phyloP scores from a whole-genome alignment of 805 yeast genomes.

The Hyphopichia homilentoma region DNA sequence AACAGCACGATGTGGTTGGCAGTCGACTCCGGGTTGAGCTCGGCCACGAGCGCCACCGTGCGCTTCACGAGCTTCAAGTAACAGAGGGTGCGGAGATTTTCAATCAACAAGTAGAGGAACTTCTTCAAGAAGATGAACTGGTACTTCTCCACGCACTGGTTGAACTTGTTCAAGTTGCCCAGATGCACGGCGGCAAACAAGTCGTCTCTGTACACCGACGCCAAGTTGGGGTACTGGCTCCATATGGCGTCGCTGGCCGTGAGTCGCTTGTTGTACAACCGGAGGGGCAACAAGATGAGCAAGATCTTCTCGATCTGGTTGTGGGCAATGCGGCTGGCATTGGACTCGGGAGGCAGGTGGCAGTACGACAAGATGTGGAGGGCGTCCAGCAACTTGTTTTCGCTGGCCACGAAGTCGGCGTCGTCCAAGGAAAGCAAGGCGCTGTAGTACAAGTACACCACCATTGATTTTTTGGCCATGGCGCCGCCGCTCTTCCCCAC shows the following conservation, averaged over 20 bases:
- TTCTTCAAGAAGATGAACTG: conserved; percentile 52
- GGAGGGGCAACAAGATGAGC: conserved; percentile 60
- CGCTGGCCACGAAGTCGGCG: conserved; percentile 52
- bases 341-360: conserved; percentile 7
- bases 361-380: conserved; percentile 28
- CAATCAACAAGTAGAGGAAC: conserved; percentile 58
- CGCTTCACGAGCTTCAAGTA: conserved; percentile 49
- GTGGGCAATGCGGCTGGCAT: conserved; percentile 20
- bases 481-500: conserved; percentile 29
- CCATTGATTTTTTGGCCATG: conserved; percentile 40
- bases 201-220: conserved; percentile 39
- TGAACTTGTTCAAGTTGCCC: conserved; percentile 59
- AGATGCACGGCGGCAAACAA: conserved; percentile 44
- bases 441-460: conserved; percentile 64
- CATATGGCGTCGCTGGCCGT: conserved; percentile 45
- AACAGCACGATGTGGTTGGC: conserved; percentile 36
- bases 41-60: conserved; percentile 17
- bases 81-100: conserved; percentile 48
- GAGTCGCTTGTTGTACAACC: conserved; percentile 44
- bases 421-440: conserved; percentile 67
- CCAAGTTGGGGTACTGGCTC: conserved; percentile 38
- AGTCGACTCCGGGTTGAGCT: conserved; percentile 24
- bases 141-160: conserved; percentile 38
- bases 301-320: conserved; percentile 47
- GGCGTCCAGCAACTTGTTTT: conserved; percentile 51